Percentiles rank a stretch among this genome's conserved stretches.
Evolutionary conservation across 805 yeast genomes (phyloP).

Genomic region (Cyberlindnera sargentensis): DNA sequence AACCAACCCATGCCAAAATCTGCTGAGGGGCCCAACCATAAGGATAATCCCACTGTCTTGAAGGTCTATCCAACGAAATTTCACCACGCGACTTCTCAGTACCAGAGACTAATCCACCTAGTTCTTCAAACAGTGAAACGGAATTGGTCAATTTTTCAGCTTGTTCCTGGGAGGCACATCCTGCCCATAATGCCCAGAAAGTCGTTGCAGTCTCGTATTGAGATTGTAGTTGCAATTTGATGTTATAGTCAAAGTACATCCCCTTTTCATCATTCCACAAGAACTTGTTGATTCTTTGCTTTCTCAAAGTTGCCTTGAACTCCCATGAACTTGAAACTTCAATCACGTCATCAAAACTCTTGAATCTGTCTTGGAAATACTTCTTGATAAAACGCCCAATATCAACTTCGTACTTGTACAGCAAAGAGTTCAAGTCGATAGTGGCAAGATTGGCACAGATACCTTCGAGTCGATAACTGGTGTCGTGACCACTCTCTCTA

Average conservation of each 20-base stretch:
- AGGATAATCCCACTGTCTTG: constrained; percentile 97
- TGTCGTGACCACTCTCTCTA: constrained; percentile 95
- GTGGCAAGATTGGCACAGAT: constrained; percentile 86
- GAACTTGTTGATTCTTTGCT: constrained; percentile 51
- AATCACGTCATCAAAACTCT: constrained; percentile 28
- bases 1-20: constrained; percentile 87
- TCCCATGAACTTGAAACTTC: constrained; percentile 57
- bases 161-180: constrained; percentile 57
- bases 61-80: constrained; percentile 63
- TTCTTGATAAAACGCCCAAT: constrained; percentile 58
- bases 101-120: constrained; percentile 87
- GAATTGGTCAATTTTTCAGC: constrained; percentile 59
- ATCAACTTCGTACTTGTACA: constrained; percentile 86
- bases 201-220: constrained; percentile 82
- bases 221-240: constrained; percentile 46
- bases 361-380: constrained; percentile 45
- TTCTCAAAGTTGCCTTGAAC: constrained; percentile 47
- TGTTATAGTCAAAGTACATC: constrained; percentile 78
- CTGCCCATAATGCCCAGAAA: constrained; percentile 90
- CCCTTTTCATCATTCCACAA: constrained; percentile 80
- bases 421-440: constrained; percentile 75
- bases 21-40: constrained; percentile 99
- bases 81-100: constrained; percentile 69
- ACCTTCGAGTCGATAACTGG: constrained; percentile 85
- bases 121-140: constrained; percentile 66